phyloP scores from a whole-genome alignment of 495 filamentous ascomycete species.

The Poronia punctata region DNA sequence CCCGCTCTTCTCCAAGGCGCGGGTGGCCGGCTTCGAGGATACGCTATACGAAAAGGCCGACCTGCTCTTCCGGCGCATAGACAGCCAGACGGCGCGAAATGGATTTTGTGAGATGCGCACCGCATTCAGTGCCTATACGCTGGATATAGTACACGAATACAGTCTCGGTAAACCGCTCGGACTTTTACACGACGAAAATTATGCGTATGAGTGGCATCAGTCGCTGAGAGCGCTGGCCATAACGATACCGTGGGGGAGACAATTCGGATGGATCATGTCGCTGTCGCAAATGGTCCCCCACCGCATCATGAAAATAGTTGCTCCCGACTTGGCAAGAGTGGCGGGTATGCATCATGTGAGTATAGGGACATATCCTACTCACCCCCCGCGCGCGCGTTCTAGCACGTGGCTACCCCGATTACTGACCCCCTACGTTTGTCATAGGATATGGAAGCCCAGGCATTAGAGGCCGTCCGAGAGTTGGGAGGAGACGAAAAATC shows the following conservation, averaged over 20 bases:
- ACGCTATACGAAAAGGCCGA: constrained; percentile 5
- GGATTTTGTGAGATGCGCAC: constrained; percentile 2
- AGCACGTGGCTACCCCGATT: not conserved
- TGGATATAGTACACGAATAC: constrained; percentile 1
- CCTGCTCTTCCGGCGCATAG: not conserved
- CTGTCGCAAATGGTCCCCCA: constrained; percentile 1
- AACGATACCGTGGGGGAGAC: constrained; percentile 2
- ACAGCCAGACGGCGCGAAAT: constrained; percentile 2
- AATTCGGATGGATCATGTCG: constrained; percentile 6
- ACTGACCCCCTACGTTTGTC: not conserved
- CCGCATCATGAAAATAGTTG: not conserved
- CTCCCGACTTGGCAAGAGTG: constrained; percentile 1
- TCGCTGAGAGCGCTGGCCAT: not conserved
- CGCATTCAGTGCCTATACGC: not conserved
- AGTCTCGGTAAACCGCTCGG: not conserved
- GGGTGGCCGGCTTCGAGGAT: not conserved
- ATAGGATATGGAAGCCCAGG: constrained; percentile 8
- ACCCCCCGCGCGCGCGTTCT: not conserved
- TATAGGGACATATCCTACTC: not conserved
- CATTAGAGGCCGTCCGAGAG: not conserved
- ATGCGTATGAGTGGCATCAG: constrained; percentile 1
- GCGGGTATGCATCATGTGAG: constrained; percentile 6
- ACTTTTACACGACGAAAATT: not conserved
- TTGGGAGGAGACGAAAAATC: not conserved
- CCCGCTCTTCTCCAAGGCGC: constrained; percentile 7